phyloP scores from a whole-genome alignment of 176 grass and related monocot genomes.

The Alopecurus myosuroides region DNA sequence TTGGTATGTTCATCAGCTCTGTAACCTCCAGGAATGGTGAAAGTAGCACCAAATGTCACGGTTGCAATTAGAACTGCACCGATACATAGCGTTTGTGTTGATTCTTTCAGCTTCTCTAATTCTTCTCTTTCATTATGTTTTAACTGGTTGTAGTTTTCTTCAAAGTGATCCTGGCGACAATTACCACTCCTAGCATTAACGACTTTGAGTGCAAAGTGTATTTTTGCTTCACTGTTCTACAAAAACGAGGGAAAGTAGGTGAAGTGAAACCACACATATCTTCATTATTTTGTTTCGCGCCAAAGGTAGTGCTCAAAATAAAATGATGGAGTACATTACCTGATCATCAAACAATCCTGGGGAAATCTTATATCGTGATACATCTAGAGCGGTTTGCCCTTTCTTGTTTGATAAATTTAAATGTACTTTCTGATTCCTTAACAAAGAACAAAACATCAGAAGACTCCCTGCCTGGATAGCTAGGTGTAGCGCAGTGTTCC shows the following conservation, averaged over 20 bases:
- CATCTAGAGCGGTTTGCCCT: neutral
- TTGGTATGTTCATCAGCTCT: neutral
- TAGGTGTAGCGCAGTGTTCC: neutral
- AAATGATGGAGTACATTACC: neutral
- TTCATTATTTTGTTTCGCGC: neutral
- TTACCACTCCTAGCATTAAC: conserved; percentile 1
- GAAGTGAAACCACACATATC: neutral
- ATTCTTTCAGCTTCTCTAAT: neutral
- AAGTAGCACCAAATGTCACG: neutral
- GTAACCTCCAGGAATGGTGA: conserved; percentile 2
- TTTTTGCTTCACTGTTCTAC: neutral
- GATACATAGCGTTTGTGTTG: neutral
- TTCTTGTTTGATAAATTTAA: neutral
- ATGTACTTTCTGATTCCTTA: neutral
- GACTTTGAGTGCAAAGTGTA: neutral
- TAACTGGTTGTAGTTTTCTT: conserved; percentile 2
- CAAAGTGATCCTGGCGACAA: neutral
- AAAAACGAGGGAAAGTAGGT: neutral
- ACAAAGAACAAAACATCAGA: neutral
- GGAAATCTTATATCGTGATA: neutral
- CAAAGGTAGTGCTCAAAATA: neutral
- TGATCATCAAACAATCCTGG: neutral
- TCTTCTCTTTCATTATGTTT: neutral
- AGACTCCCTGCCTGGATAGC: neutral
- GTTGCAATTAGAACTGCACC: neutral